A percentile compares a stretch with the other conserved stretches of the same genome.
These are phyloP conservation scores for Obba rivulosa DNA, from an alignment of 768 basidiomycete species.

Conservation along the genomic window DNA sequence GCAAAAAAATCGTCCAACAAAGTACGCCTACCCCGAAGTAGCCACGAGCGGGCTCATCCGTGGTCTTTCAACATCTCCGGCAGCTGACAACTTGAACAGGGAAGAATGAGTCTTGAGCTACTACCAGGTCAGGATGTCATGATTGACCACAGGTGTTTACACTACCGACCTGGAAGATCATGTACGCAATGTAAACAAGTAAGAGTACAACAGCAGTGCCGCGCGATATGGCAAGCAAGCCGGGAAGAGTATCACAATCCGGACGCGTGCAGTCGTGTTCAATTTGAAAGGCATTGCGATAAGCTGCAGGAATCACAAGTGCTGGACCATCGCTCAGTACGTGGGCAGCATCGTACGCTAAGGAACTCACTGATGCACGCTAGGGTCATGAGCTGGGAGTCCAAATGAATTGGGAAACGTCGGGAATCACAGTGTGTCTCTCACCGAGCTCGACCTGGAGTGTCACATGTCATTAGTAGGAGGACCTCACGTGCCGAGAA, in stretches of 20 bases:
- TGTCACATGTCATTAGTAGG: not conserved
- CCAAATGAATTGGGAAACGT: not conserved
- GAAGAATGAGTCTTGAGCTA: conserved; percentile 70
- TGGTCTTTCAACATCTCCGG: conserved; percentile 26
- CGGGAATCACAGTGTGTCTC: conserved; percentile 14
- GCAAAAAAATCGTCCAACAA: not conserved
- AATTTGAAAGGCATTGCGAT: conserved; percentile 39
- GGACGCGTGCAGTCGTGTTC: conserved; percentile 14
- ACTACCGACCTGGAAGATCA: conserved; percentile 62
- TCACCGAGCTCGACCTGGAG: conserved; percentile 33
- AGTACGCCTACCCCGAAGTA: conserved; percentile 37
- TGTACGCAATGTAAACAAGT: conserved; percentile 65
- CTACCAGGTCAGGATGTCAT: not conserved
- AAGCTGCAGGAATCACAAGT: conserved; percentile 89
- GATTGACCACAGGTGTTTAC: not conserved
- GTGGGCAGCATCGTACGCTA: not conserved
- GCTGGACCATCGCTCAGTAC: conserved; percentile 30
- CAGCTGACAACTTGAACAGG: conserved; percentile 47
- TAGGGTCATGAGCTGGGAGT: conserved; percentile 69
- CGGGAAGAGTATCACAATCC: conserved; percentile 24
- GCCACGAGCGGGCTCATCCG: conserved; percentile 73
- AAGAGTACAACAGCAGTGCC: conserved; percentile 79
- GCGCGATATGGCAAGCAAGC: conserved; percentile 70
- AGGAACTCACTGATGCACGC: conserved; percentile 69
- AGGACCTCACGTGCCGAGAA: conserved; percentile 21